Evolutionary conservation across 805 yeast genomes (phyloP), one percentile per base, ranked within the genome.

Genomic region (Kodamaea leandrae): DNA sequence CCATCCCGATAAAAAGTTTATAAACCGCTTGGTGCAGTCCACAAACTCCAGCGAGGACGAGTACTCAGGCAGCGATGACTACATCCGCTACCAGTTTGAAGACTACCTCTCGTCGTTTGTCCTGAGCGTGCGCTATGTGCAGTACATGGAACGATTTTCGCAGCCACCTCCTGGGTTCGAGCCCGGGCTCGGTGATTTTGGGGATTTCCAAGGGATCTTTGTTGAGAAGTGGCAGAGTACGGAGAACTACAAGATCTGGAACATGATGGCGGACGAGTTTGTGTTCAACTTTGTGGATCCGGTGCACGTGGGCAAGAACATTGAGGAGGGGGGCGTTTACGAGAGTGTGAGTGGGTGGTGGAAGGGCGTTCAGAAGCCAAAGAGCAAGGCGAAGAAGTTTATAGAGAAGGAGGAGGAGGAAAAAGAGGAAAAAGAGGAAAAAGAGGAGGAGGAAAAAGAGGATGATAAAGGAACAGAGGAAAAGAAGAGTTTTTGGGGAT

Each of bases 51-150:
- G 75, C 4, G 49, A 48, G 13, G 65, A 62, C 25, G 56, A 58
- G 17, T 69, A 52, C 47, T 43, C 64, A 8, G 71, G 74, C 4
- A 64, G 62, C 50, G 98, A 93, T 53, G 99, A 93, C 61, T 87
- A 82, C 55, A 82, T 93, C 23, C 66, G 98, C 39, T 76, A 80
- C 63, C 88, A 82, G 53, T 90, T 91, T 61, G 99, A 93, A 56
- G 97, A 90, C 53, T 93, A 93, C 55, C 62, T 90, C 18, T 74
- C 84, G 44, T 87, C 95, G 8, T 59, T 93, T 47, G 58, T 91
- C 17, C 71, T 95, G 0, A 73, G 86, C 18, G 80, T 77, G 16
- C 84, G 95, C 59, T 85, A 82, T 51, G 76, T 76, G 49, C 78
- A 73, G 37, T 87, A 82, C 53, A 50, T 76, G 8, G 64, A 62